Base-by-base conservation (phyloP, 1,139 yeast genomes). In the Insectozyma bohioensis region DNA sequence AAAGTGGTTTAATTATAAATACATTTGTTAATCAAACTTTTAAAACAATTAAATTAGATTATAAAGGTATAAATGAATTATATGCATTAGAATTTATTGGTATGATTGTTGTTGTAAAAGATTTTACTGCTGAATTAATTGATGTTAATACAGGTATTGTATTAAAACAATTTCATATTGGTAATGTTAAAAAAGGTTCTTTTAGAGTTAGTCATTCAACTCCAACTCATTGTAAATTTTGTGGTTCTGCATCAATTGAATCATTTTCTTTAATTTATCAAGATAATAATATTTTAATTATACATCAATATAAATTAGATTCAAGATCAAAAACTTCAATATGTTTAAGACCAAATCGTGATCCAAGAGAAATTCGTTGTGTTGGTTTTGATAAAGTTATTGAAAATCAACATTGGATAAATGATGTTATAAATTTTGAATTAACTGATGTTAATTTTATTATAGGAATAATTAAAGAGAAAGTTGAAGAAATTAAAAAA, bases 341-440 rank as follows among this genome's bases (percentile, higher is more conserved):
- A 30, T 87, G 96, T 57, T 61, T 86, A 35, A 77, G 95, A 58
- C 95, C 85, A 23, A 95, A 87, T 58, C 81, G 96, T 72, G 95
- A 87, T 58, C 87, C 92, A 1, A 72, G 95, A 50, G 96, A 87
- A 61, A 85, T 86, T 26, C 74, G 95, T 62, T 87, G 96, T 59
- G 67, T 83, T 26, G 95, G 95, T 25, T 84, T 86, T 50, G 85
- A 79, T 40, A 78, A 84, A 0, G 87, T 80, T 2, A 67, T 73
- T 13, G 95, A 86, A 48, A 77, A 77, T 35, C 84, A 78, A 42
- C 76, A 78, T 54, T 81, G 86, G 80, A 67, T 77, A 34, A 69
- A 72, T 26, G 61, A 75, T 38, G 78, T 85, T 8, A 85, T 80
- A 47, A 78, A 80, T 13, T 86, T 95, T 95, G 81, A 82, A 47